phyloP scores from a whole-genome alignment of 2,329 filamentous ascomycete species.

The Aspergillus phoenicis region DNA sequence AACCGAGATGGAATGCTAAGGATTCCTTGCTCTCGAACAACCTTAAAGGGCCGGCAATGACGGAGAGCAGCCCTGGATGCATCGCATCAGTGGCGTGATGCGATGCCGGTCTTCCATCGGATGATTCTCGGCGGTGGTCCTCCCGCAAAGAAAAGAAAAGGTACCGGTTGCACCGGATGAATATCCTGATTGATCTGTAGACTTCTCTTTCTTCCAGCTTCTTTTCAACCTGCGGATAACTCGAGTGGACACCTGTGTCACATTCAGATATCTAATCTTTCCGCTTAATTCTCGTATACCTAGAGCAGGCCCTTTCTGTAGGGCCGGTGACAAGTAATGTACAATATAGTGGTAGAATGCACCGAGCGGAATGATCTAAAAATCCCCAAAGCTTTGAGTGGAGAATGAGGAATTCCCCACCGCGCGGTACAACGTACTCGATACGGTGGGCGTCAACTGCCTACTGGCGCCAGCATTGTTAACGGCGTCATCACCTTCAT shows the following conservation, averaged over 20 bases:
- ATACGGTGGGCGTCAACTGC: neutral
- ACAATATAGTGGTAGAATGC: neutral
- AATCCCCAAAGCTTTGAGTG: neutral
- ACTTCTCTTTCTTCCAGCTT: neutral
- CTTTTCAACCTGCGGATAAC: neutral
- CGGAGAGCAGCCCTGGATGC: neutral
- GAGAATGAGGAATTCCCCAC: neutral
- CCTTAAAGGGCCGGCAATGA: neutral
- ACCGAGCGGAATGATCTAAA: neutral
- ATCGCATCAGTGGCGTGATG: conserved; percentile 3
- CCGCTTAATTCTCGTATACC: neutral
- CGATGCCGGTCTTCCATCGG: neutral
- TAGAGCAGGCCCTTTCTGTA: neutral
- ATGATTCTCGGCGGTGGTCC: conserved; percentile 1
- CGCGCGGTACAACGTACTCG: neutral
- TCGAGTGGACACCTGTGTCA: neutral
- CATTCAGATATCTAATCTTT: neutral
- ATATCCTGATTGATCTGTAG: no score
- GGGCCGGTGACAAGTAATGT: neutral
- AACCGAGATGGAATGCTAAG: neutral
- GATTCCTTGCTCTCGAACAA: neutral
- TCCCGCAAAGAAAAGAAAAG: neutral
- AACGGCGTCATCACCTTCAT: neutral
- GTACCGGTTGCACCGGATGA: neutral
- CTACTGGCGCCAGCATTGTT: neutral